A percentile compares a stretch with the other conserved stretches of the same genome.
These are phyloP conservation scores for Solanum microdontum DNA, from an alignment of 257 asterid species.

Conservation along the genomic window DNA sequence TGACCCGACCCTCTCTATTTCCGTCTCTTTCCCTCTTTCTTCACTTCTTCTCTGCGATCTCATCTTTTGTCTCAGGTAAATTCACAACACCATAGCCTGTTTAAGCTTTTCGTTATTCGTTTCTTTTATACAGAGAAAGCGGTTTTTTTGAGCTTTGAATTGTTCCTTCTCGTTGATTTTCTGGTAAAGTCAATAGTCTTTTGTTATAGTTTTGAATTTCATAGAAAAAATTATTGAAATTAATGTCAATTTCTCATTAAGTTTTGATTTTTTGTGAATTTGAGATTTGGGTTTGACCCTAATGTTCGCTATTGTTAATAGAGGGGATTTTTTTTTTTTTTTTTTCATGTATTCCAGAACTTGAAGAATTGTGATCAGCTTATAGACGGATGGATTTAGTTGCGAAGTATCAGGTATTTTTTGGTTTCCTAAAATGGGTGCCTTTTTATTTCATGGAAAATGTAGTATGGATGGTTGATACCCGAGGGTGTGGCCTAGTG, in stretches of 20 bases:
- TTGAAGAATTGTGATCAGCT: constrained; percentile 16
- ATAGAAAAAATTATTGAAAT: not conserved
- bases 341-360: constrained; percentile 27
- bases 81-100: not conserved
- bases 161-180: not conserved
- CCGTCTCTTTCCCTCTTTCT: not conserved
- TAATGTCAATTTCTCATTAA: not conserved
- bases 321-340: not conserved
- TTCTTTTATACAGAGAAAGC: not conserved
- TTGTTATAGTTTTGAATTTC: not conserved
- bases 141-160: not conserved
- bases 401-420: constrained; percentile 74
- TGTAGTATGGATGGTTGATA: not conserved
- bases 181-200: not conserved
- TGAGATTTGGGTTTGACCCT: not conserved
- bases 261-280: not conserved
- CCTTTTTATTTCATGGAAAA: not conserved
- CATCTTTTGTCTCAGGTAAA: not conserved
- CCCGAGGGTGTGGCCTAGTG: not conserved
- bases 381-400: constrained; percentile 59
- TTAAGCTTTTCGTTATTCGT: not conserved
- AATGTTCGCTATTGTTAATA: not conserved
- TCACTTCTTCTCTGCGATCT: constrained; percentile 1
- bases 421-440: not conserved
- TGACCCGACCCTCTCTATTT: constrained; percentile 17